phyloP scores from a whole-genome alignment of 805 yeast genomes.

The Komagataella phaffii region DNA sequence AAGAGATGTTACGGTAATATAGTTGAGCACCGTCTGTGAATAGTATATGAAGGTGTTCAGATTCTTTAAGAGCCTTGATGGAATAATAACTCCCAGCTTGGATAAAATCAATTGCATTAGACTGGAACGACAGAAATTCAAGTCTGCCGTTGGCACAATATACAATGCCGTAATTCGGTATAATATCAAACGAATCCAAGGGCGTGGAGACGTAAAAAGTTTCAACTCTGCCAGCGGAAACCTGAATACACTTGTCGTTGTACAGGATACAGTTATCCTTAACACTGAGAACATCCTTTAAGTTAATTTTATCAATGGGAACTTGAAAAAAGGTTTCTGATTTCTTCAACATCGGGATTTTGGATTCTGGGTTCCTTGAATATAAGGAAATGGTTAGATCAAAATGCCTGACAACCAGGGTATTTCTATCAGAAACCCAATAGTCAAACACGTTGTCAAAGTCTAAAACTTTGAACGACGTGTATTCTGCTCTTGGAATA shows the following conservation, averaged over 20 bases:
- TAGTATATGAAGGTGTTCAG: background rate
- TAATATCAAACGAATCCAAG: background rate
- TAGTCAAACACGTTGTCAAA: background rate
- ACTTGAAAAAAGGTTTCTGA: background rate
- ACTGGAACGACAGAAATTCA: background rate
- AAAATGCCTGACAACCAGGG: background rate
- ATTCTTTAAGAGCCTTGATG: background rate
- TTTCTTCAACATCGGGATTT: background rate
- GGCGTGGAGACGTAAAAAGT: background rate
- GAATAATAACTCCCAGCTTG: background rate
- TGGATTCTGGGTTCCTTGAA: background rate
- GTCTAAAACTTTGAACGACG: background rate
- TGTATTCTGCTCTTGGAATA: background rate
- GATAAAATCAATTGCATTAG: background rate
- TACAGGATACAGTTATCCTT: background rate
- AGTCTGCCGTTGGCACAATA: background rate
- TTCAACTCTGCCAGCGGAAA: background rate
- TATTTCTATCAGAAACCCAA: background rate
- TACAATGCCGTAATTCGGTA: background rate
- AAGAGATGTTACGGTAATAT: background rate
- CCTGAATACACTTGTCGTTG: background rate
- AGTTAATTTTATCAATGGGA: background rate
- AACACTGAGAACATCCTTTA: background rate
- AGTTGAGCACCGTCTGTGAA: background rate
- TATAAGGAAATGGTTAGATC: background rate